These are phyloP conservation scores for Cymodocea nodosa DNA, from an alignment of 116 monocot genomes.

Conservation along the genomic window DNA sequence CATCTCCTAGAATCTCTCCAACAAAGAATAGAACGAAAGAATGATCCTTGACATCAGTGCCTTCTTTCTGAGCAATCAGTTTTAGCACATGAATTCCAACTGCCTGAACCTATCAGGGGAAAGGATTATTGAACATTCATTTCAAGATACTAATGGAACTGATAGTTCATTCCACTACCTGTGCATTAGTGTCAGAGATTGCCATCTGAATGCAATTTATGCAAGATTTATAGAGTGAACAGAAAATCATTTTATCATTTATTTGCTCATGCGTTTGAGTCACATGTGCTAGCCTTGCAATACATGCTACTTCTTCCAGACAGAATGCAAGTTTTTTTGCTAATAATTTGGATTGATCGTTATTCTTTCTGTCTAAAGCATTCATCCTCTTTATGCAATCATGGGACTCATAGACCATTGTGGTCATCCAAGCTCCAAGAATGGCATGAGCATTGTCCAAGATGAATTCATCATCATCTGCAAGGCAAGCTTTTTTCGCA, in stretches of 20 bases:
- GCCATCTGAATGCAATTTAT: conserved; percentile 30
- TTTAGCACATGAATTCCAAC: conserved; percentile 54
- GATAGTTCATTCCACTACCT: conserved; percentile 28
- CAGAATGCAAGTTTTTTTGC: conserved; percentile 54
- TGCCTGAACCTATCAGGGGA: conserved; percentile 35
- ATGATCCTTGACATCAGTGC: conserved; percentile 25
- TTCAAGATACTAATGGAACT: background rate
- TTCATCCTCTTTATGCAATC: conserved; percentile 45
- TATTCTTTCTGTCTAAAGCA: conserved; percentile 21
- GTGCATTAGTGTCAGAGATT: conserved; percentile 28
- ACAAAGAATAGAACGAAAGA: conserved; percentile 37
- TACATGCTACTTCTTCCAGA: conserved; percentile 47
- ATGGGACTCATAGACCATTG: conserved; percentile 27
- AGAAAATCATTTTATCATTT: conserved; percentile 13
- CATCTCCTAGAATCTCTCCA: conserved; percentile 58
- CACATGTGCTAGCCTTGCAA: conserved; percentile 51
- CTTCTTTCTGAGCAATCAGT: conserved; percentile 47
- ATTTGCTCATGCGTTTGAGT: conserved; percentile 9
- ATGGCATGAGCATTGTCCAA: conserved; percentile 16
- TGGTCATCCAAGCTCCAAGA: conserved; percentile 31
- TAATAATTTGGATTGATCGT: conserved; percentile 36
- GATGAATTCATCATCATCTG: conserved; percentile 33
- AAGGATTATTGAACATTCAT: background rate
- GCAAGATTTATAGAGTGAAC: conserved; percentile 29
- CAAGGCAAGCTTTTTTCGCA: conserved; percentile 5